Evolutionary conservation across 1,284 basidiomycete species (phyloP).

Genomic region (Trichosporon sp.): DNA sequence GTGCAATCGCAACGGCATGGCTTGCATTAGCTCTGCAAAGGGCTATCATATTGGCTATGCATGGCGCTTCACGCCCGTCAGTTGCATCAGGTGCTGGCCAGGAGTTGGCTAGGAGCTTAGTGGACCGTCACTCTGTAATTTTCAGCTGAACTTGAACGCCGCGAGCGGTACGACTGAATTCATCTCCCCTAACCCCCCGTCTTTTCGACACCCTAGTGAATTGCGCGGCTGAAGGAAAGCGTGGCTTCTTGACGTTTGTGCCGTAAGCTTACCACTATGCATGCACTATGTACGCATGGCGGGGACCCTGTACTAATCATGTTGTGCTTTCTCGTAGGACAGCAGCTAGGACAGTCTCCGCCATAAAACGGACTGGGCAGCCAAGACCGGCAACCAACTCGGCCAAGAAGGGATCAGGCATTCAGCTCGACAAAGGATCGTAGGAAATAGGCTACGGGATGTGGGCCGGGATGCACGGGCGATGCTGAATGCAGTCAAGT

Average conservation of each 20-base stretch:
- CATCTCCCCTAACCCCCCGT: neutral
- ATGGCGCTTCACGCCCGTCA: neutral
- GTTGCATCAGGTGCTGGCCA: too few species aligned
- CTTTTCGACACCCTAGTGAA: neutral
- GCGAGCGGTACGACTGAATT: neutral
- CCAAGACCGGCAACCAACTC: neutral
- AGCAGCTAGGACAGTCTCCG: neutral
- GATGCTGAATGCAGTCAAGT: neutral
- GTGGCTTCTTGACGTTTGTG: neutral
- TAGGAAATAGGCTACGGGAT: neutral
- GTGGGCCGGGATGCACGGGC: neutral
- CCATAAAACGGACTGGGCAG: neutral
- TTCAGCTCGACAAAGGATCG: neutral
- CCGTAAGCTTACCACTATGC: neutral
- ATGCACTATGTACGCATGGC: neutral
- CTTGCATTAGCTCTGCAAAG: neutral
- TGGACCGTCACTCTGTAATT: neutral
- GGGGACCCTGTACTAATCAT: neutral
- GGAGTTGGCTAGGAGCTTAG: too few species aligned
- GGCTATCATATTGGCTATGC: neutral
- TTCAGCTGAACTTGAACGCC: neutral
- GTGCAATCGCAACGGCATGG: constrained; percentile 7
- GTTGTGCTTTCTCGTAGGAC: neutral
- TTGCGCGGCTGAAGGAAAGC: constrained; percentile 5
- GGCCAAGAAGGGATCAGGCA: neutral